phyloP scores from a whole-genome alignment of 2,329 filamentous ascomycete genomes.

The Macrophomina pseudophaseolina region DNA sequence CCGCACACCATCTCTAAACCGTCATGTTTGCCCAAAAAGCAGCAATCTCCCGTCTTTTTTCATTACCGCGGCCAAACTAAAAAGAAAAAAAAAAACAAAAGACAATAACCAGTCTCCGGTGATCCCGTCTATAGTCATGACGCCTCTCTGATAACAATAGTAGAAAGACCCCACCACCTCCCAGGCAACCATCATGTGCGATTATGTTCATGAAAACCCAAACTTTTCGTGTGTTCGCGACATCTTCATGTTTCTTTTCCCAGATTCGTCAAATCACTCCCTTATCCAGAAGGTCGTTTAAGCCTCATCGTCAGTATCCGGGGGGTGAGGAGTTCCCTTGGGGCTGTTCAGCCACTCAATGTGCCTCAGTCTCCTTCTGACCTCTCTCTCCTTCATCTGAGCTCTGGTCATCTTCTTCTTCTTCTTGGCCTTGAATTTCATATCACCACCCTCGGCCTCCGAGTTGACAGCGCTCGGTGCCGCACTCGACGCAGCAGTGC shows the following conservation, averaged over 20 bases:
- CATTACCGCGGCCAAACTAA: background rate
- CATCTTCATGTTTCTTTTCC: background rate
- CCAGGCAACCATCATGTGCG: background rate
- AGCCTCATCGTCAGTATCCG: constrained; percentile 49
- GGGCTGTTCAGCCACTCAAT: constrained; percentile 78
- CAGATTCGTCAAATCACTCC: background rate
- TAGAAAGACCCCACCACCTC: background rate
- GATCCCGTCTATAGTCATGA: constrained; percentile 5
- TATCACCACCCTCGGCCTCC: constrained; percentile 75
- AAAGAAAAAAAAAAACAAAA: background rate
- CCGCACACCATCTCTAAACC: background rate
- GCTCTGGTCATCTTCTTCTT: constrained; percentile 99
- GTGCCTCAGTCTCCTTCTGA: constrained; percentile 83
- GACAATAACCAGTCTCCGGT: background rate
- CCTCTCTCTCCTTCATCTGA: constrained; percentile 92
- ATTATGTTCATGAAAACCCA: constrained; percentile 13
- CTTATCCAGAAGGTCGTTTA: constrained; percentile 2
- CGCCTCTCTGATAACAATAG: background rate
- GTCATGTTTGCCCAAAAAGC: background rate
- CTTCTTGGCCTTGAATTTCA: constrained; percentile 91
- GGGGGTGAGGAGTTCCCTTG: constrained; percentile 49
- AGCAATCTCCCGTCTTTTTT: background rate
- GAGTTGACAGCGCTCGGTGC: constrained; percentile 73
- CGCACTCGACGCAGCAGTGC: constrained; percentile 43
- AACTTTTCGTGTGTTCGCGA: background rate